Percentiles rank a stretch among this genome's conserved stretches.
These are phyloP conservation scores for Eucalyptus lansdowneana DNA, from an alignment of 345 rosid genomes.

Conservation along the genomic window DNA sequence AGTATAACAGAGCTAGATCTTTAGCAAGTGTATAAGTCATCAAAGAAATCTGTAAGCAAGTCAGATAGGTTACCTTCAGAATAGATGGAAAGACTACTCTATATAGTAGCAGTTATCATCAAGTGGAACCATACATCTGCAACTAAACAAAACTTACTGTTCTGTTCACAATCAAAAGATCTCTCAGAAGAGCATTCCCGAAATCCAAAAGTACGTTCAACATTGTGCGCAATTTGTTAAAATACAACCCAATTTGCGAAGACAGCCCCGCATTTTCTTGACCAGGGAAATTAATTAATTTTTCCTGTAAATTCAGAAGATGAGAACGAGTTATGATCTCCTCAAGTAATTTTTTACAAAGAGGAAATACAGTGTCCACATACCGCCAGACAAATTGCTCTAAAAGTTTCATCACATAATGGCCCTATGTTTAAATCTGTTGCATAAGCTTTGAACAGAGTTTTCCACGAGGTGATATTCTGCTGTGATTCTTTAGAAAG, in stretches of 20 bases:
- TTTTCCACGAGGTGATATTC: conserved; percentile 57
- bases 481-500: conserved; percentile 20
- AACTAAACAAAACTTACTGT: conserved; percentile 24
- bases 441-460: conserved; percentile 31
- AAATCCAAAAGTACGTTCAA: conserved; percentile 49
- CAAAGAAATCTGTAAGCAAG: conserved; percentile 45
- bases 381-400: conserved; percentile 42
- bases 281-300: conserved; percentile 25
- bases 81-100: neutral
- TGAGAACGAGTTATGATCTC: neutral
- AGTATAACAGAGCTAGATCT: conserved; percentile 53
- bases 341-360: neutral
- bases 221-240: conserved; percentile 32
- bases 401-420: conserved; percentile 33
- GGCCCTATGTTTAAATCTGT: conserved; percentile 31
- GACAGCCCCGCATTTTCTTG: conserved; percentile 7
- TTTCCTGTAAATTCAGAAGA: conserved; percentile 37
- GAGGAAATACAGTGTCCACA: neutral
- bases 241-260: conserved; percentile 24
- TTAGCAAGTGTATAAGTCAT: conserved; percentile 71
- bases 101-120: neutral
- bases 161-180: conserved; percentile 59
- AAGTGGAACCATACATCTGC: neutral
- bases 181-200: conserved; percentile 45
- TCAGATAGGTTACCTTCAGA: neutral